These are phyloP conservation scores for Fusarium vanettenii DNA, from an alignment of 2,329 filamentous ascomycete species.

Conservation along the genomic window DNA sequence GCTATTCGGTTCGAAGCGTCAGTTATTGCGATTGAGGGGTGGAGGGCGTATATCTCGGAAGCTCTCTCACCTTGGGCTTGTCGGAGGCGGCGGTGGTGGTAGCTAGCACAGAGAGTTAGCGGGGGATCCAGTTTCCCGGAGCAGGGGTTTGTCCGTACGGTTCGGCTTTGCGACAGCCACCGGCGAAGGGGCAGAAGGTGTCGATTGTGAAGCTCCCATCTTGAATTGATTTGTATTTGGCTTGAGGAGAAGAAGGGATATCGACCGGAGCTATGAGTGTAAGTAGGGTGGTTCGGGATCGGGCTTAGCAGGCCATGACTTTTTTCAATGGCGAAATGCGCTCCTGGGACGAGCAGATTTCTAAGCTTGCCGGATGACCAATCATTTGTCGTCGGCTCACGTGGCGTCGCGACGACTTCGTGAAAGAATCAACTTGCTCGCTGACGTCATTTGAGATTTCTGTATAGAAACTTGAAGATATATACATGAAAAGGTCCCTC, in stretches of 20 bases:
- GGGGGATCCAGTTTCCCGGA: not conserved
- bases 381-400: slow-evolving; percentile 44
- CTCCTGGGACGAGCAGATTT: slow-evolving; percentile 38
- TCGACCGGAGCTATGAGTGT: slow-evolving; percentile 8
- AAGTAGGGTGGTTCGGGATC: not conserved
- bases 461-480: not conserved
- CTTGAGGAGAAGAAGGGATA: slow-evolving; percentile 8
- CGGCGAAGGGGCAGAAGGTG: slow-evolving; percentile 11
- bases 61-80: slow-evolving; percentile 57
- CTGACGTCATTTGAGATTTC: slow-evolving; percentile 43
- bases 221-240: not conserved
- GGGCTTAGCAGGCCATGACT: slow-evolving; percentile 21
- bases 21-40: slow-evolving; percentile 28
- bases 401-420: slow-evolving; percentile 42
- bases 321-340: slow-evolving; percentile 42
- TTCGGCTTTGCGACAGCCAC: slow-evolving; percentile 6
- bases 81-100: slow-evolving; percentile 45
- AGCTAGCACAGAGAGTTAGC: slow-evolving; percentile 26
- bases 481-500: not conserved
- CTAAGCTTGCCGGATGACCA: slow-evolving; percentile 46
- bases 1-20: slow-evolving; percentile 62
- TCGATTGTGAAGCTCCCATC: slow-evolving; percentile 35
- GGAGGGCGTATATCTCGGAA: slow-evolving; percentile 19
- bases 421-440: slow-evolving; percentile 14
- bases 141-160: slow-evolving; percentile 36